Base-by-base conservation (phyloP, 352 stramenopile species). In the Pseudoperonospora humuli region DNA sequence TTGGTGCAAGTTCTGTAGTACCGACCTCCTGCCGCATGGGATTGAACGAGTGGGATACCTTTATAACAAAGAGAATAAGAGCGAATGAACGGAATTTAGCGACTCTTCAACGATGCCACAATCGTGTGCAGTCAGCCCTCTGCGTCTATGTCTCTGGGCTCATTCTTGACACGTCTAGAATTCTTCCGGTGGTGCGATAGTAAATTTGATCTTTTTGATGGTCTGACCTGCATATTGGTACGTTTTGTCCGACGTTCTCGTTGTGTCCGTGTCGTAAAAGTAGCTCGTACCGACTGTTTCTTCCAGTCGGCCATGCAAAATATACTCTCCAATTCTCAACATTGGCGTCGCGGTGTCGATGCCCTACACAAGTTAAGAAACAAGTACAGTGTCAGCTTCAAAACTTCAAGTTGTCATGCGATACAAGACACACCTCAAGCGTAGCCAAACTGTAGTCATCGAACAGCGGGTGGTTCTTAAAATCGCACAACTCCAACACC, bases 181-280 rank as follows among this genome's bases (percentile, higher is more conserved):
- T 20, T 75, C 61, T 34, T 84, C 73, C 10, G 74, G 75, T 8
- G 74, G 72, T 32, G 68, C 66, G 54, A 89, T 89, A 15, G 77
- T 86, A 45, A 89, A 89, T 50, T 74, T 81, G 47, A 89, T 81
- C 57, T 75, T 82, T 61, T 79, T 84, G 36, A 71, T 80, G 13
- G 74, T 86, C 54, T 89, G 74, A 2, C 77, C 77, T 19, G 55
- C 63, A 38, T 69, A 86, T 19, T 59, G 57, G 46, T 89, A 85
- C 38, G 57, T 63, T 28, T 69, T 68, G 20, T 67, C 45, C 0
- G 66, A 40, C 5, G 54, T 58, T 27, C 43, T 60, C 19, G 64
- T 67, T 32, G 50, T 70, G 45, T 67, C 74, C 11, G 70, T 86
- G 50, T 86, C 77, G 51, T 86, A 89, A 32, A 86, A 86, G 54